Evolutionary conservation across 78 protist species (phyloP), one percentile per base, ranked within the genome.

Genomic region (Neovahlkampfia damariscottae): DNA sequence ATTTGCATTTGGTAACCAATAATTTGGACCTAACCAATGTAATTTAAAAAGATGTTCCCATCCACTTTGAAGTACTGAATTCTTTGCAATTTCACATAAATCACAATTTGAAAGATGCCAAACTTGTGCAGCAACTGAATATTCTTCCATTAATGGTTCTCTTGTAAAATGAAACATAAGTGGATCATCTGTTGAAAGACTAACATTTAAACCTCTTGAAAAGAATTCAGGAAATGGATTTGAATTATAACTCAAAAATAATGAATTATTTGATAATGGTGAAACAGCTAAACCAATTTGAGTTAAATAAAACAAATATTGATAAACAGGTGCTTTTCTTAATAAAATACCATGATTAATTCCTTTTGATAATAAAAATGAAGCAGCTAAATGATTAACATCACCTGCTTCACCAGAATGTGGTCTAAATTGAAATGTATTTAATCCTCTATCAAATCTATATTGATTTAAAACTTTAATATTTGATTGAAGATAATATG

Each of bases 91-190:
- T 79, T 96, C 99, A 82, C 96, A 93, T 50, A 94, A 67, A 81
- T 97, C 99, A 38, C 81, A 34, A n/a, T 86, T 40, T 8, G 88
- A 62, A 7, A 95, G 72, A 67, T 89, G 79, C 95, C 88, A 94
- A 71, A 89, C 58, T 79, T 93, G 92, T 9, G 90, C 77, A 2
- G 96, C 93, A 41, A 93, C 82, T 70, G 83, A 41, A 81, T 92
- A 95, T 88, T 95, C 98, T 77, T 95, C 99, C 67, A 96, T 82
- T n/a, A 97, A 86, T 4, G 99, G 99, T 80, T 94, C 97, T 40
- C 84, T 86, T 1, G 99, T 92, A 69, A 87, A 67, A 82, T 97
- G 99, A 87, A 95, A 92, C 67, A 83, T 89, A 37, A 95, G 85
- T 41, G 98, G 98, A 82, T 94, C 98, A 70, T 96, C 99, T 0